These are phyloP conservation scores for Fusarium cicatricum DNA, from an alignment of 2,329 filamentous ascomycete genomes.

Conservation along the genomic window DNA sequence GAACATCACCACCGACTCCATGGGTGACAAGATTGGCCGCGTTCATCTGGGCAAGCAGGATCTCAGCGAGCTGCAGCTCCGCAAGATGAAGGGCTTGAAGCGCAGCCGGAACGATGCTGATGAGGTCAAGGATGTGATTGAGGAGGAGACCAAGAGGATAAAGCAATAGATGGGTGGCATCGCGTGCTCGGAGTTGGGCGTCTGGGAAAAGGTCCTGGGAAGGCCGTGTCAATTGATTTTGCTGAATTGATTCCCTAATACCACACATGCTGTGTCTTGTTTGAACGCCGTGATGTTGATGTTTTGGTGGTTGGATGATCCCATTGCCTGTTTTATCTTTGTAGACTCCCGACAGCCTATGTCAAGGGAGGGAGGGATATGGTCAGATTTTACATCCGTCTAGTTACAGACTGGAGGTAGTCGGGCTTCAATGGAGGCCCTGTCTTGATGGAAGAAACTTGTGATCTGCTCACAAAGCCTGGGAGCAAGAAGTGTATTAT, in stretches of 20 bases:
- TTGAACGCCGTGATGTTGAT: background rate
- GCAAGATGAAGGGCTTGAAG: conserved; percentile 99
- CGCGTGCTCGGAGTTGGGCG: conserved; percentile 44
- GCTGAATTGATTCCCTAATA: conserved; percentile 16
- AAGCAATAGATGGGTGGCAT: conserved; percentile 43
- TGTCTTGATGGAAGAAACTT: too few species aligned
- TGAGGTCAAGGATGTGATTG: conserved; percentile 56
- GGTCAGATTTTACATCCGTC: too few species aligned
- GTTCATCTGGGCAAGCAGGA: conserved; percentile 94
- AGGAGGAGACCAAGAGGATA: conserved; percentile 51
- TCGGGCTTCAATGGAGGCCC: too few species aligned
- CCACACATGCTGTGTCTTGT: background rate
- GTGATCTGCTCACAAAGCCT: too few species aligned
- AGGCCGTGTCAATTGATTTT: conserved; percentile 42
- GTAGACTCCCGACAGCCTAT: background rate
- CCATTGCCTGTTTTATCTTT: background rate
- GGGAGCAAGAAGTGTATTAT: too few species aligned
- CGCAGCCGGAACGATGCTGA: conserved; percentile 71
- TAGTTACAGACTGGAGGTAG: too few species aligned
- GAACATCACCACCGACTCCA: conserved; percentile 89
- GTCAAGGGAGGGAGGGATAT: too few species aligned
- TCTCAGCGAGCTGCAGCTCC: conserved; percentile 84
- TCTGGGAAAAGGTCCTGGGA: conserved; percentile 42
- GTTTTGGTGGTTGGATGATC: background rate
- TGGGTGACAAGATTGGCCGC: conserved; percentile 96